Evolutionary conservation across 2,329 filamentous ascomycete species (phyloP).

Genomic region (Alternaria longipes): DNA sequence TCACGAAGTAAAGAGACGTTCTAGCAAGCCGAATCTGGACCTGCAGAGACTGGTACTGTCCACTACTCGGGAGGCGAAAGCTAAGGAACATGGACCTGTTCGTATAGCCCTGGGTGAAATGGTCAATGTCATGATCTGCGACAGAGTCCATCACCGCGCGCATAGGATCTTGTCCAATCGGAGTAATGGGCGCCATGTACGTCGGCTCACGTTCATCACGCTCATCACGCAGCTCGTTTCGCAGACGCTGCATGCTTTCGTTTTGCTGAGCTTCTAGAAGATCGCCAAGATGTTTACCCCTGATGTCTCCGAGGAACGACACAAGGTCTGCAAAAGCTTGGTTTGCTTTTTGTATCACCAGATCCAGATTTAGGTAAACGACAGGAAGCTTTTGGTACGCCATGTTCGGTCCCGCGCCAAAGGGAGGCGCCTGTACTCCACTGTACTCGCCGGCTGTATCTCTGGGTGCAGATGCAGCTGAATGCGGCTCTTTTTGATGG

Average conservation of each 20-base stretch:
- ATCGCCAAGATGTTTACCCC: slow-evolving; percentile 54
- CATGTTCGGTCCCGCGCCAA: slow-evolving; percentile 35
- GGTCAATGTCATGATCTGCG: slow-evolving; percentile 55
- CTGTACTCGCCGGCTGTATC: slow-evolving; percentile 29
- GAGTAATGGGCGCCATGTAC: slow-evolving; percentile 61
- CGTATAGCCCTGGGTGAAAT: slow-evolving; percentile 55
- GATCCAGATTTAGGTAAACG: slow-evolving; percentile 59
- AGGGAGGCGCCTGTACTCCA: slow-evolving; percentile 28
- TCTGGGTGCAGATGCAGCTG: slow-evolving; percentile 24
- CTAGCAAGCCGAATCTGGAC: slow-evolving; percentile 53
- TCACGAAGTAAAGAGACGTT: slow-evolving; percentile 57
- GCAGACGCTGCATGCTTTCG: slow-evolving; percentile 56
- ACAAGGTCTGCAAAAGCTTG: slow-evolving; percentile 56
- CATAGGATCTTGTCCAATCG: slow-evolving; percentile 55
- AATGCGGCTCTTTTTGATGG: slow-evolving; percentile 29
- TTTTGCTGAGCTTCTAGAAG: slow-evolving; percentile 54
- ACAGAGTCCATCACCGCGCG: slow-evolving; percentile 52
- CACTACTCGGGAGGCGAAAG: slow-evolving; percentile 46
- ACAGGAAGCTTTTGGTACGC: slow-evolving; percentile 43
- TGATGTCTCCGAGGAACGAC: slow-evolving; percentile 48
- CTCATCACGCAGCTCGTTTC: slow-evolving; percentile 58
- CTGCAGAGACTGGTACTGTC: slow-evolving; percentile 47
- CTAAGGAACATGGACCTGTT: slow-evolving; percentile 54
- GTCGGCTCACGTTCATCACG: slow-evolving; percentile 58
- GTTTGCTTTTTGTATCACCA: slow-evolving; percentile 59